phyloP scores from a whole-genome alignment of 495 filamentous ascomycete species.

The Podospora appendiculata region DNA sequence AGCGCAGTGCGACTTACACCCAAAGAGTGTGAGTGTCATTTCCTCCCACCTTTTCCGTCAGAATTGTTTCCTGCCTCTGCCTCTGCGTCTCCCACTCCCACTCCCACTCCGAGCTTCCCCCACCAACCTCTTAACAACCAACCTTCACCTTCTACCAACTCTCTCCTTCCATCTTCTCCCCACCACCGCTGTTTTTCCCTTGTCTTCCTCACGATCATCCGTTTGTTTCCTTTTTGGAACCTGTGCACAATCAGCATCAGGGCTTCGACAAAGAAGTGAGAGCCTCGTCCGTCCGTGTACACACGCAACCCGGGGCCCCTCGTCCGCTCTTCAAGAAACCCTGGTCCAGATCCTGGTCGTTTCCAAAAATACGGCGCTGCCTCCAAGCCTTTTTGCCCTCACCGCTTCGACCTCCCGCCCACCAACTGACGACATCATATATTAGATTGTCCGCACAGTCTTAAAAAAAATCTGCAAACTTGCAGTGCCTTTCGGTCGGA shows the following conservation, averaged over 20 bases:
- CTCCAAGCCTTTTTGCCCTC: constrained; percentile 16
- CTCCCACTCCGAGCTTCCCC: background rate
- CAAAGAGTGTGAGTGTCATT: constrained; percentile 22
- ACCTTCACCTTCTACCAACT: background rate
- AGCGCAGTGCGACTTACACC: constrained; percentile 23
- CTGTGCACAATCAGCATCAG: background rate
- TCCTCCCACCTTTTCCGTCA: constrained; percentile 9
- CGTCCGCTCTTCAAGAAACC: constrained; percentile 2
- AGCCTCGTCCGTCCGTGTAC: background rate
- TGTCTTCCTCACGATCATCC: background rate
- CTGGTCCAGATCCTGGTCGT: constrained; percentile 11
- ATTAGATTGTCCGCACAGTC: constrained; percentile 20
- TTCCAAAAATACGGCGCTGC: constrained; percentile 21
- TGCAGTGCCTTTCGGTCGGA: constrained; percentile 1
- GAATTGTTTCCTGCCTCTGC: constrained; percentile 6
- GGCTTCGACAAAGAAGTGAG: background rate
- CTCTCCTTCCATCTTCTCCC: constrained; percentile 3
- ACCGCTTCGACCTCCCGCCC: constrained; percentile 17
- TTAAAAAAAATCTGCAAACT: constrained; percentile 2
- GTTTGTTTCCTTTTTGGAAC: background rate
- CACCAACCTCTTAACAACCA: constrained; percentile 14
- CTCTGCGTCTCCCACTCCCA: background rate
- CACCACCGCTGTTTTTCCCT: constrained; percentile 4
- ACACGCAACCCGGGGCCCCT: background rate
- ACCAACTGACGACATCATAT: constrained; percentile 31